A percentile compares a stretch with the other conserved stretches of the same genome.
These are phyloP conservation scores for Colletotrichum higginsianum DNA, from an alignment of 2,329 filamentous ascomycete species.

Conservation along the genomic window DNA sequence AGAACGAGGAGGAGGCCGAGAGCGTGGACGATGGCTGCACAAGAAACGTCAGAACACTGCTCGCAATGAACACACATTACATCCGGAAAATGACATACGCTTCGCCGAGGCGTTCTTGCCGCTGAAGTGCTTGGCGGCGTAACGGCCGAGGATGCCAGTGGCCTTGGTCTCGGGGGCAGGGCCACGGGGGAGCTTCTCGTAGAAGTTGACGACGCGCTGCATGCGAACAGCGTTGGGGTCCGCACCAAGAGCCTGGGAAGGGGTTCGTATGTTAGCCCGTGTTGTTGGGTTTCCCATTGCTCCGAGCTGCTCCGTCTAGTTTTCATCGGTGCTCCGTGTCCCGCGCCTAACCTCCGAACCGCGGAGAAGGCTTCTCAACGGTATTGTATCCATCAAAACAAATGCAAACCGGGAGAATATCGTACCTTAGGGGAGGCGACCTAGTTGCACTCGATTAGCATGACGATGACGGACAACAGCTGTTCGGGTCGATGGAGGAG, in stretches of 20 bases:
- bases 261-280: slow-evolving; percentile 54
- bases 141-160: slow-evolving; percentile 87
- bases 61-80: background rate
- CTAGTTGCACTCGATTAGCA: slow-evolving; percentile 57
- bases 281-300: slow-evolving; percentile 18
- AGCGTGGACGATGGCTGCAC: slow-evolving; percentile 86
- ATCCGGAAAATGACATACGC: slow-evolving; percentile 75
- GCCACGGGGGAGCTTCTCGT: slow-evolving; percentile 97
- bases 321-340: background rate
- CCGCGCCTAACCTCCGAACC: slow-evolving; percentile 24
- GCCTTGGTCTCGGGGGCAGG: slow-evolving; percentile 86
- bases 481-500: slow-evolving; percentile 43
- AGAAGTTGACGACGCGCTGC: slow-evolving; percentile 98
- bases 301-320: slow-evolving; percentile 31
- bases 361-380: slow-evolving; percentile 18
- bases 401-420: slow-evolving; percentile 45
- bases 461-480: slow-evolving; percentile 6
- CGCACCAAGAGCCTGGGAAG: slow-evolving; percentile 86
- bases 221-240: slow-evolving; percentile 97
- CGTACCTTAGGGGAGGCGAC: slow-evolving; percentile 89
- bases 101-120: slow-evolving; percentile 91
- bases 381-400: slow-evolving; percentile 32
- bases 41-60: slow-evolving; percentile 8
- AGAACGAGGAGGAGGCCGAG: slow-evolving; percentile 83
- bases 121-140: slow-evolving; percentile 89